Evolutionary conservation across 768 basidiomycete species (phyloP), one percentile per base, ranked within the genome.

Genomic region (Mrakia gelida): DNA sequence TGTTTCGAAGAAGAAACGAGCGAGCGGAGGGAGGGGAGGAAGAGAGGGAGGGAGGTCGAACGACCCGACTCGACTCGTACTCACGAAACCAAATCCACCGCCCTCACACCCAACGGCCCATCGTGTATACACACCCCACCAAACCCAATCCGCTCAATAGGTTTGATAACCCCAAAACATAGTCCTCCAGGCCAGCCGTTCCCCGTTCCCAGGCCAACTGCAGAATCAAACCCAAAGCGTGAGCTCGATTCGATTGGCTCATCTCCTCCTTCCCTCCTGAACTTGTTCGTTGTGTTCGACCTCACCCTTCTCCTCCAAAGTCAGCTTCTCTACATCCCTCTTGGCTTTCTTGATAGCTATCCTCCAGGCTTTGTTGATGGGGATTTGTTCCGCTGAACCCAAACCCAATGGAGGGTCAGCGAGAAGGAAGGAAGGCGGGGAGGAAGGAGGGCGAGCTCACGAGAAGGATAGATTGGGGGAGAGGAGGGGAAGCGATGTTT

Each of bases 111-210:
- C 8, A 52, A 43, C 8, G 88, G 87, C 65, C 86, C 86, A 78
- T 89, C 88, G 81, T 89, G 84, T 0, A 89, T 82, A 78, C 88
- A 89, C 26, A 89, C 83, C 6, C 88, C 88, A 18, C 87, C 86
- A 81, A 88, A 84, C 45, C 83, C 81, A 62, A 88, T 87, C 26
- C 38, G 45, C 23, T 70, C 67, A 38, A 70, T 43, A 38, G 67
- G 67, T 23, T 70, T 70, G 26, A 70, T 70, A 2, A 70, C 67
- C 2, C 34, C 67, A 8, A 41, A 70, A 30, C 67, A 70, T 0
- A 70, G 7, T 5, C 67, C 67, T 43, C 67, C 67, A 7, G 67
- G 67, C 67, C 67, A 70, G 13, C 67, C 67, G 26, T 34, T 38
- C 26, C 67, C 67, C 26, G 67, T 70, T 38, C 67, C 67, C 4